Percentiles rank a stretch among this genome's conserved stretches.
These are phyloP conservation scores for Eleusine indica DNA, from an alignment of 176 grass and related monocot species.

Conservation along the genomic window DNA sequence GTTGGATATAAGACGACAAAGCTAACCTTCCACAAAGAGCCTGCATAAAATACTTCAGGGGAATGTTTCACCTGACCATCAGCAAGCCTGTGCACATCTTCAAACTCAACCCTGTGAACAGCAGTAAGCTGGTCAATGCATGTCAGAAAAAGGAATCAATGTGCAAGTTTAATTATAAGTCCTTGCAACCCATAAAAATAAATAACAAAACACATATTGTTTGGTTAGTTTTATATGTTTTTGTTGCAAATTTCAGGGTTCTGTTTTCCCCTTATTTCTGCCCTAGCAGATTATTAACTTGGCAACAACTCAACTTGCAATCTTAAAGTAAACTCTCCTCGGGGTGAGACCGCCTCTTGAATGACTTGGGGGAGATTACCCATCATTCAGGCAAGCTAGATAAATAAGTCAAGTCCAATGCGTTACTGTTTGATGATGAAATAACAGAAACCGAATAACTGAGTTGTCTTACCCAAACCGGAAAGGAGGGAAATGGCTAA, in stretches of 20 bases:
- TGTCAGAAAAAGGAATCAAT: slow-evolving; percentile 24
- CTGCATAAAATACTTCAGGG: slow-evolving; percentile 92
- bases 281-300: neutral
- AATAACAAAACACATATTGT: slow-evolving; percentile 37
- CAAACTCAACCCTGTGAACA: slow-evolving; percentile 80
- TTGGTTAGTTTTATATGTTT: neutral
- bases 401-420: neutral
- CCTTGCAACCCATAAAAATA: slow-evolving; percentile 18
- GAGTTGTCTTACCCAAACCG: slow-evolving; percentile 79
- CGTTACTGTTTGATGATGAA: neutral
- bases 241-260: neutral
- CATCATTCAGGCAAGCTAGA: slow-evolving; percentile 19
- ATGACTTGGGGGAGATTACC: neutral
- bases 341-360: neutral
- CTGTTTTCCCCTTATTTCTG: neutral
- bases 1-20: slow-evolving; percentile 28
- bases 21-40: slow-evolving; percentile 94
- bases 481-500: slow-evolving; percentile 94
- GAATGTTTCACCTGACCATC: slow-evolving; percentile 98
- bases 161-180: slow-evolving; percentile 9
- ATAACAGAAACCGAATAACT: slow-evolving; percentile 18
- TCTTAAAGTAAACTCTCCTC: neutral
- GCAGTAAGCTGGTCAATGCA: slow-evolving; percentile 33
- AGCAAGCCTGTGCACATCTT: slow-evolving; percentile 88
- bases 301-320: neutral